Percentiles rank a stretch among this genome's conserved stretches.
phyloP scores from a whole-genome alignment of 106 monocot species.

The Allium sativum region DNA sequence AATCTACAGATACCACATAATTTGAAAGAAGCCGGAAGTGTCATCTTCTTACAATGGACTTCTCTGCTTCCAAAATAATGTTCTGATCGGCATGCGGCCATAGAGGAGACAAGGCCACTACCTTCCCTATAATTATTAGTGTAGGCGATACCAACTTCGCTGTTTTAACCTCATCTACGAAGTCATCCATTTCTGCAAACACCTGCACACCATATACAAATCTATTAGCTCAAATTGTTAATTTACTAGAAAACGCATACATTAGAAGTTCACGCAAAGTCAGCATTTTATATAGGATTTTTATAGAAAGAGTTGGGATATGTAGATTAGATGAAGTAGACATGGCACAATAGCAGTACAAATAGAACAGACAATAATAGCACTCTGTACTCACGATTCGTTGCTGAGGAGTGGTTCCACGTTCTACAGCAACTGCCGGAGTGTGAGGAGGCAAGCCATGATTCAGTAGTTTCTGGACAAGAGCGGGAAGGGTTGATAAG shows the following conservation, averaged over 20 bases:
- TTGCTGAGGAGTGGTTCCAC: constrained; percentile 94
- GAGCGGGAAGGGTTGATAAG: constrained; percentile 75
- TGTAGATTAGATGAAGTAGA: no score
- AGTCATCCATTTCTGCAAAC: constrained; percentile 55
- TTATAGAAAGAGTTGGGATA: no score
- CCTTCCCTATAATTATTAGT: constrained; percentile 79
- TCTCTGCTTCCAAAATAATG: no score
- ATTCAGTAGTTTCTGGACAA: constrained; percentile 45
- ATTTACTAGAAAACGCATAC: no score
- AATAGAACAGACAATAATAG: not conserved
- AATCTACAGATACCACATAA: no score
- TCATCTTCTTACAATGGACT: no score
- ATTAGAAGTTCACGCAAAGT: no score
- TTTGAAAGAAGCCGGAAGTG: no score
- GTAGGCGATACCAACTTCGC: constrained; percentile 72
- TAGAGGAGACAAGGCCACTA: constrained; percentile 68
- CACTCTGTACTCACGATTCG: constrained; percentile 43
- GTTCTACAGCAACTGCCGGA: constrained; percentile 87
- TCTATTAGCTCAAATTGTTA: not conserved
- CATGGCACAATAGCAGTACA: no score
- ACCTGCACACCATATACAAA: constrained; percentile 30
- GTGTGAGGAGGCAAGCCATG: constrained; percentile 65
- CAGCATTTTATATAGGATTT: no score
- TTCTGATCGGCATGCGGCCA: constrained; percentile 23
- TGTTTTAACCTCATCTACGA: constrained; percentile 57